phyloP scores from a whole-genome alignment of 139 green algal species.

The Coelastrella sp. region DNA sequence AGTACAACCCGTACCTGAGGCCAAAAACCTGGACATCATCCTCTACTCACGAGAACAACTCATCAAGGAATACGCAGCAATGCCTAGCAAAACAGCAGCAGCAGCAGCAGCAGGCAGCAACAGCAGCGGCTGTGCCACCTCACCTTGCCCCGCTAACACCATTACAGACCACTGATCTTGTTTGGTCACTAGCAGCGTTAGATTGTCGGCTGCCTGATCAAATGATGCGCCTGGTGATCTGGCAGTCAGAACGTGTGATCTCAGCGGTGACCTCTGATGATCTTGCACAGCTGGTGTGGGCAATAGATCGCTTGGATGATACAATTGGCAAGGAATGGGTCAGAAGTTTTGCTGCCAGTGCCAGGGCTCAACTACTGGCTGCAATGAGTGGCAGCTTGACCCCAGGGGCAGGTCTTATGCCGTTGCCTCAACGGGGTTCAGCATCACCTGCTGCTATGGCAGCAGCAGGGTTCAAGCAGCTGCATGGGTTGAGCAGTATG shows the following conservation, averaged over 20 bases:
- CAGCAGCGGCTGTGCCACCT: background rate
- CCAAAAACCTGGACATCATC: conserved; percentile 92
- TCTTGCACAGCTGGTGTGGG: conserved; percentile 36
- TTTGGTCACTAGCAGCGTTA: conserved; percentile 35
- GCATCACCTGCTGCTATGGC: background rate
- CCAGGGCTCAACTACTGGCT: background rate
- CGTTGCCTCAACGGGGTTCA: background rate
- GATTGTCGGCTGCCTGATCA: conserved; percentile 11
- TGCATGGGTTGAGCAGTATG: background rate
- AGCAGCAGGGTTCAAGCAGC: background rate
- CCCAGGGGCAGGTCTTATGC: background rate
- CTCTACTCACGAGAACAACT: conserved; percentile 94
- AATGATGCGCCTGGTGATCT: conserved; percentile 12
- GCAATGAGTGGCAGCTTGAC: background rate
- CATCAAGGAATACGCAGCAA: conserved; percentile 78
- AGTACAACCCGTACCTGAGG: conserved; percentile 66
- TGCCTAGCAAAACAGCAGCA: conserved; percentile 64
- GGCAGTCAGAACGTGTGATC: background rate
- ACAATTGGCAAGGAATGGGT: conserved; percentile 20
- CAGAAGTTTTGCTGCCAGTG: conserved; percentile 28
- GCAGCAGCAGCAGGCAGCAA: background rate
- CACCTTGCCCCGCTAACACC: background rate
- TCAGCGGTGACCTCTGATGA: background rate
- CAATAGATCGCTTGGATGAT: conserved; percentile 30
- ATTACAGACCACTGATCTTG: background rate